These are phyloP conservation scores for Paramecium sexaurelia DNA, from an alignment of 73 alveolate species.

Conservation along the genomic window DNA sequence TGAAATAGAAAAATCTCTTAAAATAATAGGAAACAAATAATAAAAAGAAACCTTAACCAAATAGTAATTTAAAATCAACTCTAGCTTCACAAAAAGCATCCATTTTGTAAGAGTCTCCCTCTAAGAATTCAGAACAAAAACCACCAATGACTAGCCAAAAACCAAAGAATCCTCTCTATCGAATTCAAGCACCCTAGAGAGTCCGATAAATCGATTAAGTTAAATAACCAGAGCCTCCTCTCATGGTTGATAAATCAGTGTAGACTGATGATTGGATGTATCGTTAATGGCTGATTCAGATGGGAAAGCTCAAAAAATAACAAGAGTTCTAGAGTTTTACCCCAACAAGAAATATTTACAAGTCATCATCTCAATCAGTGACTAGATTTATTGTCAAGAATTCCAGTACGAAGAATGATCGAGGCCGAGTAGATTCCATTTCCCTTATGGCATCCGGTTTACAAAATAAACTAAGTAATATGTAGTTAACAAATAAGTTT, in stretches of 20 bases:
- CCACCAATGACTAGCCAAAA: constrained; percentile 51
- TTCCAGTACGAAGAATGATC: constrained; percentile 25
- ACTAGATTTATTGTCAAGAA: constrained; percentile 60
- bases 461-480: constrained; percentile 28
- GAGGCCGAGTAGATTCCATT: constrained; percentile 54
- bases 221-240: constrained; percentile 13
- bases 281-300: constrained; percentile 36
- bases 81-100: constrained; percentile 6
- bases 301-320: constrained; percentile 44
- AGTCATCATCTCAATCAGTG: constrained; percentile 54
- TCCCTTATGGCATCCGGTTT: constrained; percentile 58
- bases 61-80: neutral
- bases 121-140: constrained; percentile 1
- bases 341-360: constrained; percentile 47
- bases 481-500: neutral
- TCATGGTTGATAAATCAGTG: constrained; percentile 38
- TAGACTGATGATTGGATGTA: constrained; percentile 61
- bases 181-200: constrained; percentile 48
- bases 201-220: constrained; percentile 19
- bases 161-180: constrained; percentile 47
- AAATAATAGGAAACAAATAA: constrained; percentile 33
- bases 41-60: neutral
- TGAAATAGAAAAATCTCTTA: neutral
- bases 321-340: constrained; percentile 39
- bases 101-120: neutral